These are phyloP conservation scores for Thelonectria blattea DNA, from an alignment of 2,329 filamentous ascomycete species.

Conservation along the genomic window DNA sequence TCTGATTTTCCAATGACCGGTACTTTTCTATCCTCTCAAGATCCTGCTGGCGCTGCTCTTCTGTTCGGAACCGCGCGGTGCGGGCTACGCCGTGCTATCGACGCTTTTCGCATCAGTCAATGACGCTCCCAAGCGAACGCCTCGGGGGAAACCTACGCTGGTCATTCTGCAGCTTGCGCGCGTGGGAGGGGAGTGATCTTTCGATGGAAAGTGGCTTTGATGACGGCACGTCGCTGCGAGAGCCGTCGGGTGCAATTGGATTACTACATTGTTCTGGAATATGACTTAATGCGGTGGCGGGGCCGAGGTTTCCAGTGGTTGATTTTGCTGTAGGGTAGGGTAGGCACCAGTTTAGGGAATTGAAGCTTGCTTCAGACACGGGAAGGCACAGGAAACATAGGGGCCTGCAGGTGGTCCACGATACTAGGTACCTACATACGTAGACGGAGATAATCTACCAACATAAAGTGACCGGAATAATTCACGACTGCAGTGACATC, in stretches of 20 bases:
- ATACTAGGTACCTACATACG: too few relatives aligned
- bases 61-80: slow-evolving; percentile 64
- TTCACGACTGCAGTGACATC: too few relatives aligned
- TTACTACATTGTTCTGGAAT: not conserved
- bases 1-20: slow-evolving; percentile 69
- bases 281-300: not conserved
- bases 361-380: too few relatives aligned
- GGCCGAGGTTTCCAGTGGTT: too few relatives aligned
- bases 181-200: too few relatives aligned
- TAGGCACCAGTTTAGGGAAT: not conserved
- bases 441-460: too few relatives aligned
- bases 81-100: slow-evolving; percentile 83
- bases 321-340: not conserved
- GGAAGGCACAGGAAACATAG: too few relatives aligned
- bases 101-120: slow-evolving; percentile 34
- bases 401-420: too few relatives aligned
- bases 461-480: too few relatives aligned
- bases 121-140: slow-evolving; percentile 6
- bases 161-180: slow-evolving; percentile 27
- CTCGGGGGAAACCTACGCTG: slow-evolving; percentile 29
- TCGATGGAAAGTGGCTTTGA: not conserved
- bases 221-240: not conserved
- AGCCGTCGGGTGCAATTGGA: too few relatives aligned
- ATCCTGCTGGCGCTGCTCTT: slow-evolving; percentile 74
- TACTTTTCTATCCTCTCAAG: slow-evolving; percentile 78